These are phyloP conservation scores for Sugiyamaella neomexicana DNA, from an alignment of 1,139 yeast genomes.

Conservation along the genomic window DNA sequence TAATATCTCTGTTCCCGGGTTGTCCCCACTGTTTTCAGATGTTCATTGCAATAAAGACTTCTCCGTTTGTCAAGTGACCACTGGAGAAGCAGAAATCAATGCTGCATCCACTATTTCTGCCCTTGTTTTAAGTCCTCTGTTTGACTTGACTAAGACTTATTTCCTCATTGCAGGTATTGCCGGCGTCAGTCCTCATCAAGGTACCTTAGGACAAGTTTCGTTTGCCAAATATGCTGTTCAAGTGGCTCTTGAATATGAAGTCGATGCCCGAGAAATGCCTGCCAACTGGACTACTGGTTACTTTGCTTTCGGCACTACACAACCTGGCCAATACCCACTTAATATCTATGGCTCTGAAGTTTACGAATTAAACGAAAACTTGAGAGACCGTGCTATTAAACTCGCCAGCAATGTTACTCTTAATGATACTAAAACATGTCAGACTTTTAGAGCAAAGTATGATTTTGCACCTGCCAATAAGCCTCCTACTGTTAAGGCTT, in stretches of 20 bases:
- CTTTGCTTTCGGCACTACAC: conserved; percentile 55
- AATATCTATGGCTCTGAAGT: conserved; percentile 65
- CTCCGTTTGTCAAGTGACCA: conserved; percentile 59
- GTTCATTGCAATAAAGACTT: conserved; percentile 57
- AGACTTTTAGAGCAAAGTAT: conserved; percentile 50
- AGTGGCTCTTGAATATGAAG: conserved; percentile 60
- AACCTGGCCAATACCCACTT: conserved; percentile 54
- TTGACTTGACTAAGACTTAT: conserved; percentile 60
- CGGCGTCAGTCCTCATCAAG: conserved; percentile 57
- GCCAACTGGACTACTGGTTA: conserved; percentile 61
- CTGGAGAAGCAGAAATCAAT: conserved; percentile 70
- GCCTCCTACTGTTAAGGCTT: conserved; percentile 51
- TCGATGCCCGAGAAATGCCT: conserved; percentile 51
- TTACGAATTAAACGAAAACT: conserved; percentile 58
- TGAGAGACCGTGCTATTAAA: conserved; percentile 58
- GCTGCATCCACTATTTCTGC: conserved; percentile 64
- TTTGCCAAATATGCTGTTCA: conserved; percentile 64
- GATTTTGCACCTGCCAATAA: conserved; percentile 51
- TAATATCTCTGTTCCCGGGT: conserved; percentile 61
- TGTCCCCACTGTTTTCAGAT: conserved; percentile 60
- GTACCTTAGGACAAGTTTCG: conserved; percentile 56
- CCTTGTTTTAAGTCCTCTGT: conserved; percentile 53
- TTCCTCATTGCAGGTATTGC: conserved; percentile 67
- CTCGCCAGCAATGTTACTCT: conserved; percentile 51
- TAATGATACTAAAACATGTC: conserved; percentile 46